A percentile compares a stretch with the other conserved stretches of the same genome.
phyloP scores from a whole-genome alignment of 345 rosid species.

The Eucalyptus marginata region DNA sequence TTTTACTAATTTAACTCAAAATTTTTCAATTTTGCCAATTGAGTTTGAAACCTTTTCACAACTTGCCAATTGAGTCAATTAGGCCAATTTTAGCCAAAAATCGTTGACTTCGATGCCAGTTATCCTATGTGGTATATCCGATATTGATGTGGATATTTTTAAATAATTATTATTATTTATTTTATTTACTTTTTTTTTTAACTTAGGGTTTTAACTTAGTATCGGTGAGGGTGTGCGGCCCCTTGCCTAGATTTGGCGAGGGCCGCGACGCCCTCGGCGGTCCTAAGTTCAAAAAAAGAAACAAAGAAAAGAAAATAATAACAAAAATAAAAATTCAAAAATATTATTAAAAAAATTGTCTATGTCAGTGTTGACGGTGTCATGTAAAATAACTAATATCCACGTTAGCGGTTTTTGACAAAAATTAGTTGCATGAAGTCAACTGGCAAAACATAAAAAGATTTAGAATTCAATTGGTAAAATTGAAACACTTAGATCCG shows the following conservation, averaged over 20 bases:
- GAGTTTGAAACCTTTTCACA: accelerated
- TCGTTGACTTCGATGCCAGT: accelerated
- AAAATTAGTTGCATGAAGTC: accelerated
- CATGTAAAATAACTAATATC: too few relatives aligned
- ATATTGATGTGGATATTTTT: too few relatives aligned
- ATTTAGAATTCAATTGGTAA: accelerated
- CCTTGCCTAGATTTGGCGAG: background rate
- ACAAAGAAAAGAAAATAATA: too few relatives aligned
- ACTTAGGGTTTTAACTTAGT: background rate
- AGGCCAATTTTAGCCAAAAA: background rate
- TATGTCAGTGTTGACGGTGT: accelerated
- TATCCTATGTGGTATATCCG: accelerated
- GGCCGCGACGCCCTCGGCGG: accelerated
- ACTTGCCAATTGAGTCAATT: too few relatives aligned
- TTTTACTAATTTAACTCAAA: too few relatives aligned
- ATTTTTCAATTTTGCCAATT: accelerated
- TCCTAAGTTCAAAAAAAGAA: too few relatives aligned
- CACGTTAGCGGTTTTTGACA: accelerated
- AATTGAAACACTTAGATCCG: too few relatives aligned
- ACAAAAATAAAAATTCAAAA: too few relatives aligned
- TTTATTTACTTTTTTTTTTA: too few relatives aligned
- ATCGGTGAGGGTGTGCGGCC: background rate
- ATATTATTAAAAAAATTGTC: too few relatives aligned
- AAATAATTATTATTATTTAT: too few relatives aligned
- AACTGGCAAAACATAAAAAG: too few relatives aligned